These are phyloP conservation scores for Amanita exitialis DNA, from an alignment of 768 basidiomycete species.

Conservation along the genomic window DNA sequence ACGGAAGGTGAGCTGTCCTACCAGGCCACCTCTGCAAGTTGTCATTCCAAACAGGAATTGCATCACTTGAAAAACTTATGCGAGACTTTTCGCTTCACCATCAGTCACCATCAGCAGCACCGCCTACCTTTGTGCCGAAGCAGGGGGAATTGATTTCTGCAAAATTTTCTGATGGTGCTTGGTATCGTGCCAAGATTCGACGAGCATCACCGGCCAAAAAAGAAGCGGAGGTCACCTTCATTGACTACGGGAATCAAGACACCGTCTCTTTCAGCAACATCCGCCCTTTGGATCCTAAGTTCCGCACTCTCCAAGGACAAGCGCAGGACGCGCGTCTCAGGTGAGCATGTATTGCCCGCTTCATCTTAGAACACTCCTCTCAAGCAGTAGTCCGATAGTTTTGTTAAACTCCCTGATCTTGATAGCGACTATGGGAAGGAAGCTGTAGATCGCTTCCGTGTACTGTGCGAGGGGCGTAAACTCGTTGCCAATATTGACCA, in stretches of 20 bases:
- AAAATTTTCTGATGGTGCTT: conserved; percentile 87
- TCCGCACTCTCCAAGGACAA: conserved; percentile 85
- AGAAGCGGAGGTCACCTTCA: conserved; percentile 92
- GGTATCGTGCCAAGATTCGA: conserved; percentile 94
- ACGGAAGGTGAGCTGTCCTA: conserved; percentile 60
- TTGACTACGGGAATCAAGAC: conserved; percentile 94
- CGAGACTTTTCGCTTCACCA: conserved; percentile 86
- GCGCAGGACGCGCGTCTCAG: conserved; percentile 91
- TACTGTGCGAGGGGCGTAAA: conserved; percentile 85
- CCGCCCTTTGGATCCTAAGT: conserved; percentile 82
- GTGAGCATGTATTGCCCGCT: conserved; percentile 23
- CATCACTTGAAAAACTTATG: conserved; percentile 90
- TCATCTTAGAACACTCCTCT: background rate
- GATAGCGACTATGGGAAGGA: conserved; percentile 85
- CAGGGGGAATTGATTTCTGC: conserved; percentile 89
- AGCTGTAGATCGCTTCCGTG: conserved; percentile 78
- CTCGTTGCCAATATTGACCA: conserved; percentile 94
- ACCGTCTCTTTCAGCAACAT: conserved; percentile 74
- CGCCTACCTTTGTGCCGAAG: conserved; percentile 69
- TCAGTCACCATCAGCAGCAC: conserved; percentile 44
- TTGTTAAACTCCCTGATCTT: conserved; percentile 71
- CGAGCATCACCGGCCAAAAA: conserved; percentile 81
- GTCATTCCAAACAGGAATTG: conserved; percentile 52
- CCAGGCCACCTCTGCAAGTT: background rate
- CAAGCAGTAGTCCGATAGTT: conserved; percentile 35